Base-by-base conservation (phyloP, 805 yeast species). In the Hanseniaspora valbyensis region DNA sequence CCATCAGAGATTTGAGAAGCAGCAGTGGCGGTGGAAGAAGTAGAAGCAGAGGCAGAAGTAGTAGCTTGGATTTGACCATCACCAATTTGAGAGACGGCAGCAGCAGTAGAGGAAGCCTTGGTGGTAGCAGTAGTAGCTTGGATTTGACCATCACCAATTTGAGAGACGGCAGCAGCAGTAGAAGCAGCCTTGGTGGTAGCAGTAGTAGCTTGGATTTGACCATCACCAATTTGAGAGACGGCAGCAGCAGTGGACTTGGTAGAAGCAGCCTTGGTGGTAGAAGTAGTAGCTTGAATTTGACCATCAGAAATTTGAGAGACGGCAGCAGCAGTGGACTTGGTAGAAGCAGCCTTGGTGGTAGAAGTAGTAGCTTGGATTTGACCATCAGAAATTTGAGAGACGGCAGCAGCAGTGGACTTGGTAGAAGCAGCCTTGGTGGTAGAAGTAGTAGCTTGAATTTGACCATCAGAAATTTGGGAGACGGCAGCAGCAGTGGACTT, bases 241-340 rank as follows among this genome's bases (percentile, higher is more conserved):
- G 46, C 49, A n/a, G 58, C 42, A 13, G 56, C 33, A 16, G 57
- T 25, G n/a, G 63, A 22, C n/a, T n/a, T n/a, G n/a, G n/a, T n/a
- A n/a, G 14, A 44, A 36, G 26, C 41, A 26, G 50, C 45, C n/a
- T 61, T 56, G 19, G 60, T 44, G 34, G 57, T 33, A 14, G 63
- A 42, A 29, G 67, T 56, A 43, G 67, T 54, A 33, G 66, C 65
- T 58, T 68, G 73, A 45, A 66, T 59, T 59, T 71, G 75, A 54
- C 76, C 76, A 54, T 73, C 78, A 50, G 62, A 60, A 50, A 72
- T 67, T 58, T 74, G 77, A 51, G 74, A 58, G 50, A 56, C 58
- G 14, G 33, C 56, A 50, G 66, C 58, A 16, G 43, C 43, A 13
- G 46, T 36, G 22, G 28, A 13, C 50, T 34, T 22, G 53, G 52